Evolutionary conservation across 2,329 filamentous ascomycete genomes (phyloP), one percentile per base, ranked within the genome.

Genomic region (Fusarium concolor): DNA sequence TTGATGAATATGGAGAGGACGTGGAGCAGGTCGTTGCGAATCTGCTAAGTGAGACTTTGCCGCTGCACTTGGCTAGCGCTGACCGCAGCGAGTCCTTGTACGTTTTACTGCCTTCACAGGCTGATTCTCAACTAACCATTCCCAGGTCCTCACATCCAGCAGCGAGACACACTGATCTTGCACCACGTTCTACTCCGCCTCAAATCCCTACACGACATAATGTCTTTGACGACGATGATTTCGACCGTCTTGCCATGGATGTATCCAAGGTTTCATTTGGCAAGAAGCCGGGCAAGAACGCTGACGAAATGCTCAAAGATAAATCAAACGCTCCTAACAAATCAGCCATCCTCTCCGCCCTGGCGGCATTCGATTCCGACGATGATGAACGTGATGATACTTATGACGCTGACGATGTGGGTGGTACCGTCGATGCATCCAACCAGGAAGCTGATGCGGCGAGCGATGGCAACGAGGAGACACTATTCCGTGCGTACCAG

Each of bases 301-400:
- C 92, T n/a, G 92, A 95, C 74, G 86, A 88, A 47, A 79, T 95
- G 17, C 85, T 95, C 10, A 81, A 86, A 46, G 89, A 93, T 74
- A 86, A 86, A 50, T 85, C 86, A 20, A 81, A 81, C 2, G 88
- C 90, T 5, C 87, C 90, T 3, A 89, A 90, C 72, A 97, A 96
- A 80, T 92, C 93, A 1, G 91, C 93, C 12, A 97, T 97, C 71
- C 82, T 97, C 24, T 92, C 94, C 5, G 95, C 95, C 0, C 87
- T 98, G 4, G 93, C 93, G 17, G 87, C 91, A 1, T 97, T 98
- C 71, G 94, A 98, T 79, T 91, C 90, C 0, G 95, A 98, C 72
- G 96, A 98, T 70, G 96, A 99, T 77, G 96, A 99, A 80, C 88
- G 94, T 35, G 96, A 99, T 77, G 96, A 99, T 77, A 98, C 95